These are phyloP conservation scores for Penicillium mononematosum DNA, from an alignment of 495 filamentous ascomycete genomes.

Conservation along the genomic window DNA sequence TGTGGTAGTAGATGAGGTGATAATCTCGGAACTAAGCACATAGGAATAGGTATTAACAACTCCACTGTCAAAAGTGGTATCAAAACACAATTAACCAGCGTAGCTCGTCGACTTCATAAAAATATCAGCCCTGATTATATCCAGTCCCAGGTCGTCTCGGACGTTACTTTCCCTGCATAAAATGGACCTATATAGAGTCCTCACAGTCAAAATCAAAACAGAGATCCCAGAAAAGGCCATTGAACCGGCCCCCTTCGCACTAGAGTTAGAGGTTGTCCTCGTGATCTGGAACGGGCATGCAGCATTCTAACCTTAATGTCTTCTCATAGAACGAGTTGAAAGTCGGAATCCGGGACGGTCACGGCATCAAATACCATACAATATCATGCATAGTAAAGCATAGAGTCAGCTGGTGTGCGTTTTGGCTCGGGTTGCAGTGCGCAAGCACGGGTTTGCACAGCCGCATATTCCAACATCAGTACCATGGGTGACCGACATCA, in stretches of 20 bases:
- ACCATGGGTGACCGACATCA: background rate
- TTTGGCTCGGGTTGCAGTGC: background rate
- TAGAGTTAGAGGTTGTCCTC: background rate
- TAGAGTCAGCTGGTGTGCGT: background rate
- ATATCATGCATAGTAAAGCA: background rate
- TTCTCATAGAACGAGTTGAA: background rate
- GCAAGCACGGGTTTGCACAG: constrained; percentile 3
- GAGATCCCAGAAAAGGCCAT: background rate
- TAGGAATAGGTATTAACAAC: background rate
- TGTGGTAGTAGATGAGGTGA: background rate
- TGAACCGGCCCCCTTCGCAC: background rate
- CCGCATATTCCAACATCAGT: background rate
- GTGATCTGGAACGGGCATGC: background rate
- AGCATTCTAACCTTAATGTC: background rate
- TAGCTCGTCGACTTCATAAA: constrained; percentile 1
- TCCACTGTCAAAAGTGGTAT: background rate
- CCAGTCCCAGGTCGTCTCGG: constrained; percentile 2
- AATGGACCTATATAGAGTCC: background rate
- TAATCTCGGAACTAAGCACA: background rate
- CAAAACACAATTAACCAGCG: background rate
- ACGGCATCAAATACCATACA: background rate
- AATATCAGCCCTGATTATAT: constrained; percentile 2
- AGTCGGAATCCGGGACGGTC: background rate
- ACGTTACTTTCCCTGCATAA: background rate
- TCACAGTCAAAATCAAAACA: constrained; percentile 1